These are phyloP conservation scores for Lachnellula occidentalis DNA, from an alignment of 2,329 filamentous ascomycete genomes.

Conservation along the genomic window DNA sequence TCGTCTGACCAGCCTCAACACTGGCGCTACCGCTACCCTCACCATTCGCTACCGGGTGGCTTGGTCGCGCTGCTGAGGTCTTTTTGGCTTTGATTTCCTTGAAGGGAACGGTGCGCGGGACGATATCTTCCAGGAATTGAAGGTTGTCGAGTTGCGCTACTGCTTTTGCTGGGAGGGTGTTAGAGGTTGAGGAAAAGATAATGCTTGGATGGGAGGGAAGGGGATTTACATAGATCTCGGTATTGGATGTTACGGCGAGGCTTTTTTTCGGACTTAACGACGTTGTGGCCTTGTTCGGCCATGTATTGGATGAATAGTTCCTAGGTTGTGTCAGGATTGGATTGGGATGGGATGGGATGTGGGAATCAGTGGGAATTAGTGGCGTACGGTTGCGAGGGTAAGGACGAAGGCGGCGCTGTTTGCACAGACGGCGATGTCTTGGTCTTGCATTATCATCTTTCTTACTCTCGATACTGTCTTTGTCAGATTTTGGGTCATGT, in stretches of 20 bases:
- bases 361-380: not conserved
- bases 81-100: constrained; percentile 67
- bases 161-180: constrained; percentile 60
- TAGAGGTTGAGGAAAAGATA: constrained; percentile 38
- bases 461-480: constrained; percentile 81
- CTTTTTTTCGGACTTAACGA: constrained; percentile 86
- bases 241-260: constrained; percentile 93
- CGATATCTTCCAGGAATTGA: constrained; percentile 87
- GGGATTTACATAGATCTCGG: constrained; percentile 71
- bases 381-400: constrained; percentile 73
- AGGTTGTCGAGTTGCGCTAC: constrained; percentile 87
- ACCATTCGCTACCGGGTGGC: constrained; percentile 6
- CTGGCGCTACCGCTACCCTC: constrained; percentile 13
- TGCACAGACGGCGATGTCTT: constrained; percentile 79
- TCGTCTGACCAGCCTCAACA: constrained; percentile 27
- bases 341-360: no score
- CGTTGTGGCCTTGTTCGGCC: constrained; percentile 75
- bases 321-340: constrained; percentile 36
- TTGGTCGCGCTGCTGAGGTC: no score
- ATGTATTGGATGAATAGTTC: constrained; percentile 96
- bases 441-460: constrained; percentile 86
- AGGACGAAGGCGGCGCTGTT: constrained; percentile 94
- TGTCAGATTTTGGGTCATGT: constrained; percentile 5
- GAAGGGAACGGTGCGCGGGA: constrained; percentile 79
- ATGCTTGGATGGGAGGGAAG: not conserved